Base-by-base conservation (phyloP, 192 early-diverging fungal genomes). In the Dissophora ornata region DNA sequence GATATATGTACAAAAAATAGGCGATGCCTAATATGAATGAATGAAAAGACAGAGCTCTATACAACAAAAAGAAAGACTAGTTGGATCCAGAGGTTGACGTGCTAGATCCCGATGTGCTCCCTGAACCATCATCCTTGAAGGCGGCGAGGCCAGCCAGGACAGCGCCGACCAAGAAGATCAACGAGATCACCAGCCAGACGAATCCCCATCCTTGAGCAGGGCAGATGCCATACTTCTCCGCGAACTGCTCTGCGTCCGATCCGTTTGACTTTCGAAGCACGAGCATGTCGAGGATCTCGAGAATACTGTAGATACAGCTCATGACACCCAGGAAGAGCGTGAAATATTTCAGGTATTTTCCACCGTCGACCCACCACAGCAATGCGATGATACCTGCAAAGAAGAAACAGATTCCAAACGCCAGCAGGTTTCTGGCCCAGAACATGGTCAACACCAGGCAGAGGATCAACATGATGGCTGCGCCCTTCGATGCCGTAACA, bases 261-360 rank as follows among this genome's bases (percentile, higher is more conserved):
- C 94, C 94, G 67, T 97, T 94, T n/a, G 94, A 91, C 81, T 96
- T 97, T 46, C 93, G 83, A 58, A 90, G 82, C 4, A 97, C 85
- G 15, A 95, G 83, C 83, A 98, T 96, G 42, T 99, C 97, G 51
- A 98, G 77, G 79, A 98, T 98, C 81, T 99, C 97, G 91, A 95
- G 96, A 26, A 97, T 85, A 51, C 91, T 90, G 71, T 99, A 99
- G 30, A 97, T 83, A 25, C 93, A 90, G 3, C 88, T 91, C 97
- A 99, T 99, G 16, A 94, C 91, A 32, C 95, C 97, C 59, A 98
- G 83, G 78, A 98, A 98, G 4, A 97, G 83, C 12, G 97, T 93
- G 70, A 97, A 94, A 67, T 97, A 98, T 33, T 91, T 84, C 7
- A 98, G 86, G 30, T 91, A 92, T 18, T 78, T 77, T 0, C 90